Evolutionary conservation across 2,329 filamentous ascomycete genomes (phyloP).

Genomic region (Sclerotinia minor): DNA sequence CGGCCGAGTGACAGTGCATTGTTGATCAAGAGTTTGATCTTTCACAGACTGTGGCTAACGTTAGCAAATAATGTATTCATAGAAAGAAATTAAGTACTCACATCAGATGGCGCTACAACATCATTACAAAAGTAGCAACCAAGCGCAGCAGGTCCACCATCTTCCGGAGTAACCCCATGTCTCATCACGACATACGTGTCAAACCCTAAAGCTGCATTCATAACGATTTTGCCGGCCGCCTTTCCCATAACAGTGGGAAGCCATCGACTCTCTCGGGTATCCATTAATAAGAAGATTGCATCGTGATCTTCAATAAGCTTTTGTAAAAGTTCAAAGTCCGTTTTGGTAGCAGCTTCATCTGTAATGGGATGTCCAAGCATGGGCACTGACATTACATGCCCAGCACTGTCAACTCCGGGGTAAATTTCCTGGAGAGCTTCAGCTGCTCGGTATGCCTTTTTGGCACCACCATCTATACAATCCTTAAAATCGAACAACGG

Average conservation of each 20-base stretch:
- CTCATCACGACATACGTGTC: constrained; percentile 98
- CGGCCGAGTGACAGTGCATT: constrained; percentile 94
- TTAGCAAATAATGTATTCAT: constrained; percentile 24
- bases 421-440: constrained; percentile 83
- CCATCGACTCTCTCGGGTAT: constrained; percentile 92
- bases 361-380: constrained; percentile 92
- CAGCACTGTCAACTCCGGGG: constrained; percentile 79
- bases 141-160: constrained; percentile 63
- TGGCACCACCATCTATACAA: constrained; percentile 78
- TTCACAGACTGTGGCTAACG: constrained; percentile 71
- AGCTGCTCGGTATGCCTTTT: constrained; percentile 80
- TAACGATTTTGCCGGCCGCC: constrained; percentile 86
- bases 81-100: constrained; percentile 50
- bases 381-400: constrained; percentile 81
- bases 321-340: constrained; percentile 74
- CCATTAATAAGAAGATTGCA: constrained; percentile 94
- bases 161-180: constrained; percentile 68
- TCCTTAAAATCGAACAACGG: constrained; percentile 90
- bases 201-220: constrained; percentile 95
- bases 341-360: constrained; percentile 67
- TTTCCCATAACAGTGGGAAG: constrained; percentile 96
- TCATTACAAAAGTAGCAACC: constrained; percentile 99
- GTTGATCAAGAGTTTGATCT: constrained; percentile 93
- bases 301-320: constrained; percentile 81
- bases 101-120: constrained; percentile 89